Percentiles rank a stretch among this genome's conserved stretches.
Conservation (phyloP, 2,329 filamentous ascomycete genomes). For the Talaromyces islandicus region DNA sequence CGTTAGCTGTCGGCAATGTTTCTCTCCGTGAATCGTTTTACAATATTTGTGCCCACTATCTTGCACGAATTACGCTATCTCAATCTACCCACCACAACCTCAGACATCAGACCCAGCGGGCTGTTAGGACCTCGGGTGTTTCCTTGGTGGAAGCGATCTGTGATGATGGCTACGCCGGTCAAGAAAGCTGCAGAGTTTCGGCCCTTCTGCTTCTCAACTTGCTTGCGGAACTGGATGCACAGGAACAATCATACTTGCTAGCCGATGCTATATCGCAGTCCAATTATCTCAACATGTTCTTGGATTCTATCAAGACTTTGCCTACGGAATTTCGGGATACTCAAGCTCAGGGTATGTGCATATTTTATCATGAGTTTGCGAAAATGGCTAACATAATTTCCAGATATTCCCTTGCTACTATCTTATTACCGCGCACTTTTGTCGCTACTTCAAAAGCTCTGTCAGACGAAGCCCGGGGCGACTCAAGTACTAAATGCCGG, state of each 20-base stretch:
- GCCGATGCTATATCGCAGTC: slow-evolving; percentile 74
- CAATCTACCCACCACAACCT: slow-evolving; percentile 45
- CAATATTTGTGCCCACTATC: slow-evolving; percentile 81
- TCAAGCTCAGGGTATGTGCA: slow-evolving; percentile 48
- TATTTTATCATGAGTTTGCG: background rate
- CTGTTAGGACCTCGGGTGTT: slow-evolving; percentile 73
- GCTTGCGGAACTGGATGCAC: slow-evolving; percentile 66
- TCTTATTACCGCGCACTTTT: slow-evolving; percentile 68
- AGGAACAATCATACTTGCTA: slow-evolving; percentile 66
- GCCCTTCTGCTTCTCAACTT: slow-evolving; percentile 79
- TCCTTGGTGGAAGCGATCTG: slow-evolving; percentile 79
- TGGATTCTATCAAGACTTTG: slow-evolving; percentile 78
- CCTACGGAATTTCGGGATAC: slow-evolving; percentile 64
- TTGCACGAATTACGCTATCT: slow-evolving; percentile 56
- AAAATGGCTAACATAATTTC: slow-evolving; percentile 4
- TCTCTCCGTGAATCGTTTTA: slow-evolving; percentile 80
- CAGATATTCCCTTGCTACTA: slow-evolving; percentile 51
- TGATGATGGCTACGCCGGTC: slow-evolving; percentile 85
- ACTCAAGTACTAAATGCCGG: slow-evolving; percentile 83
- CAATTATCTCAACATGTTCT: slow-evolving; percentile 85
- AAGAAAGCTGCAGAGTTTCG: slow-evolving; percentile 74
- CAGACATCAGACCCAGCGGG: slow-evolving; percentile 53
- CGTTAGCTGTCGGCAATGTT: slow-evolving; percentile 63
- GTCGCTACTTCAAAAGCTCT: slow-evolving; percentile 74
- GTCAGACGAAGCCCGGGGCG: slow-evolving; percentile 77